These are phyloP conservation scores for Beauveria bassiana DNA, from an alignment of 2,329 filamentous ascomycete genomes.

Conservation along the genomic window DNA sequence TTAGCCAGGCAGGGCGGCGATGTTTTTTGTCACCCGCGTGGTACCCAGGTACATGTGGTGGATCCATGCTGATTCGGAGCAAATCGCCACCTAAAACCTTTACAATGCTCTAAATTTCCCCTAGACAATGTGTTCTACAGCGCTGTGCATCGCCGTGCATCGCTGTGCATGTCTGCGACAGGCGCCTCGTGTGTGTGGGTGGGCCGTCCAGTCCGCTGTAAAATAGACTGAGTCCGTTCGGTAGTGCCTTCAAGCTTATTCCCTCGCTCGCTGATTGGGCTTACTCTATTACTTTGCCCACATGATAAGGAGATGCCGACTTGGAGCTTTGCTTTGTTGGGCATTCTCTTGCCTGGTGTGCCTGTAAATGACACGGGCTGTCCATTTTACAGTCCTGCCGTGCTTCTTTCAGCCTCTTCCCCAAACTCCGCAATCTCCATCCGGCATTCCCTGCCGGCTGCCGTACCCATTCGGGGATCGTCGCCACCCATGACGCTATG, in stretches of 20 bases:
- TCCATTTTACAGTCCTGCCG: neutral
- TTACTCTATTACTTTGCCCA: neutral
- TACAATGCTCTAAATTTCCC: too few relatives aligned
- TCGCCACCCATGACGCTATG: slow-evolving; percentile 2
- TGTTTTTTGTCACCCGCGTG: too few relatives aligned
- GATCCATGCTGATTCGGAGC: too few relatives aligned
- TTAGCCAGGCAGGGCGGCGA: too few relatives aligned
- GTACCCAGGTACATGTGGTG: too few relatives aligned
- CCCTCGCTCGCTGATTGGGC: neutral
- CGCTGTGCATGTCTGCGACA: too few relatives aligned
- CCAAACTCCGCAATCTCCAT: slow-evolving; percentile 1
- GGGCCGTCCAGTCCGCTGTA: neutral
- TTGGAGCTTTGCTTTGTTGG: too few relatives aligned
- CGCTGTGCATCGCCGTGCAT: neutral
- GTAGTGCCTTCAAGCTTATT: neutral
- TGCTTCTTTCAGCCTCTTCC: neutral
- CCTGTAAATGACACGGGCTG: too few relatives aligned
- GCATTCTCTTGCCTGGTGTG: too few relatives aligned
- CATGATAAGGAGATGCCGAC: too few relatives aligned
- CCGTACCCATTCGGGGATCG: neutral
- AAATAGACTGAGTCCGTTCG: neutral
- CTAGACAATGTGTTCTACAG: neutral
- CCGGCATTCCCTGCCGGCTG: neutral
- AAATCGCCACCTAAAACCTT: too few relatives aligned
- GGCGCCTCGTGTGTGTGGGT: neutral